These are phyloP conservation scores for Lodderomyces theae DNA, from an alignment of 1,139 yeast species.

Conservation along the genomic window DNA sequence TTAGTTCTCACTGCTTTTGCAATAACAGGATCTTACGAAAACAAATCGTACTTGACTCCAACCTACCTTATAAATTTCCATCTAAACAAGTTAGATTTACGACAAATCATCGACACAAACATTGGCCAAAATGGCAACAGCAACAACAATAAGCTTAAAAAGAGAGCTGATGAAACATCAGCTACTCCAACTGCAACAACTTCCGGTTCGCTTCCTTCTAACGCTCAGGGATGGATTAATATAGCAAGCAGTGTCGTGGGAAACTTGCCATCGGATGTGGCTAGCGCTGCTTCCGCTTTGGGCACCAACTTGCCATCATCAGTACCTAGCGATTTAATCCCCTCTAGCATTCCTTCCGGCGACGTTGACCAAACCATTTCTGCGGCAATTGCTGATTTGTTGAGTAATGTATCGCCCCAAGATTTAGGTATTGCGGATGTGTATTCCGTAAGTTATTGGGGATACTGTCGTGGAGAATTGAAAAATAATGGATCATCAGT, in stretches of 20 bases:
- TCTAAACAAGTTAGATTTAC: conserved; percentile 31
- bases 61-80: conserved; percentile 41
- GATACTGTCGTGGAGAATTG: conserved; percentile 61
- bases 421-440: conserved; percentile 57
- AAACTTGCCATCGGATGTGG: conserved; percentile 5
- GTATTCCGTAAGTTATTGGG: conserved; percentile 68
- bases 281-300: conserved; percentile 9
- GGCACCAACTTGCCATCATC: conserved; percentile 3
- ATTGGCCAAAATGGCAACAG: neutral
- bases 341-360: conserved; percentile 6
- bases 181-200: conserved; percentile 5
- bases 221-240: conserved; percentile 3
- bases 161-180: conserved; percentile 2
- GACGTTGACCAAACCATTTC: conserved; percentile 14
- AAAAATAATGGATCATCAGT: conserved; percentile 14
- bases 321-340: neutral
- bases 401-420: conserved; percentile 19
- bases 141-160: no score
- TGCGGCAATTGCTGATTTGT: conserved; percentile 15
- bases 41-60: conserved; percentile 32
- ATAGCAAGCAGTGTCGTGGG: neutral
- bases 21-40: conserved; percentile 41
- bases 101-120: conserved; percentile 24
- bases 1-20: conserved; percentile 39
- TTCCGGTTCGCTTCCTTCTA: conserved; percentile 3